phyloP scores from a whole-genome alignment of 495 filamentous ascomycete species.

The Aspergillus affinis region DNA sequence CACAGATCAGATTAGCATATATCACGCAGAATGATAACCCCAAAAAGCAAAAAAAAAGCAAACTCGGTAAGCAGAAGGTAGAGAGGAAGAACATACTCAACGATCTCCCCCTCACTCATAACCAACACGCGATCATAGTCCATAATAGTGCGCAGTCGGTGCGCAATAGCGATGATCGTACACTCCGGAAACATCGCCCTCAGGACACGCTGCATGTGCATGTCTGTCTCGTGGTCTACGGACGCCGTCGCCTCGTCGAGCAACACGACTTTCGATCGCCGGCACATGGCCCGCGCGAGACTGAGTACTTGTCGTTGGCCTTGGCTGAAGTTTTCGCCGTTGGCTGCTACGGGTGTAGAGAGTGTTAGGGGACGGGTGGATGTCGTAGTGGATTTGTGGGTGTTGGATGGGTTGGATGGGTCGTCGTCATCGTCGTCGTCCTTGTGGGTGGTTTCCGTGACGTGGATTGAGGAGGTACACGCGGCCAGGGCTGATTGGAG shows the following conservation, averaged over 20 bases:
- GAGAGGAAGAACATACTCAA: conserved; percentile 33
- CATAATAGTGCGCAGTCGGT: conserved; percentile 40
- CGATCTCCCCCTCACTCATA: conserved; percentile 29
- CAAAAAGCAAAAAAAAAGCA: neutral
- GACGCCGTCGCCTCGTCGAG: conserved; percentile 60
- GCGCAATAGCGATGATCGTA: conserved; percentile 43
- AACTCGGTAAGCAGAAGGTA: too few relatives aligned
- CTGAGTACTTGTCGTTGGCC: conserved; percentile 62
- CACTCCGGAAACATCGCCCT: conserved; percentile 33
- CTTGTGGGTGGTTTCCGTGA: conserved; percentile 27
- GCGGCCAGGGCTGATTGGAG: conserved; percentile 43
- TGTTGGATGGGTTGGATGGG: conserved; percentile 4
- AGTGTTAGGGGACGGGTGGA: conserved; percentile 21
- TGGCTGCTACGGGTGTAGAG: conserved; percentile 49
- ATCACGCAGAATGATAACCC: neutral
- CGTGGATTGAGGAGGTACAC: conserved; percentile 48
- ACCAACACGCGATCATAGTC: conserved; percentile 42
- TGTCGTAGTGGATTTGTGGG: neutral
- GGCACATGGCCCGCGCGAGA: conserved; percentile 57
- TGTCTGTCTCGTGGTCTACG: conserved; percentile 57
- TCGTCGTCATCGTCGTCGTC: conserved; percentile 18
- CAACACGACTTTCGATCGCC: conserved; percentile 57
- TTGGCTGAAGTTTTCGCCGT: conserved; percentile 61
- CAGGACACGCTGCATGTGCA: conserved; percentile 49
- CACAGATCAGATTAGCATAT: neutral